Evolutionary conservation across 106 monocot species (phyloP).

Genomic region (Dendrobium chrysotoxum): DNA sequence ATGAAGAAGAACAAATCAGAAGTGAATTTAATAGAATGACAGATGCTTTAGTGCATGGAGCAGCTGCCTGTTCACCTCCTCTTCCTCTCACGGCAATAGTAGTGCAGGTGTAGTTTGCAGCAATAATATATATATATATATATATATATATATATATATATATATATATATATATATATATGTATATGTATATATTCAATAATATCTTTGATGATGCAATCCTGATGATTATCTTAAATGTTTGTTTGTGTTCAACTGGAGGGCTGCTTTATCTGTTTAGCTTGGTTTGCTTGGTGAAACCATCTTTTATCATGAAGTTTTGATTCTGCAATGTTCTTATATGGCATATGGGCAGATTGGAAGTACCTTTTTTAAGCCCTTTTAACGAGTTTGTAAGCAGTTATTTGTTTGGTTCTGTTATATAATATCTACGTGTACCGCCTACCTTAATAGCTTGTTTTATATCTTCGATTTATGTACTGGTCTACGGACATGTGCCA

Average conservation of each 20-base stretch:
- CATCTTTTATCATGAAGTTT: not conserved
- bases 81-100: constrained; percentile 74
- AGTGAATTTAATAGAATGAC: constrained; percentile 69
- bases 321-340: not conserved
- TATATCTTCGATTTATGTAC: too few species aligned
- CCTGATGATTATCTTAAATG: not conserved
- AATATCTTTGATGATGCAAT: not conserved
- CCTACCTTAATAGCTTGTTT: too few species aligned
- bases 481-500: too few species aligned
- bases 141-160: too few species aligned
- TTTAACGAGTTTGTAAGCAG: too few species aligned
- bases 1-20: constrained; percentile 52
- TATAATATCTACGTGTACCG: too few species aligned
- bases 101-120: constrained; percentile 54
- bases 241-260: not conserved
- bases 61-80: constrained; percentile 62
- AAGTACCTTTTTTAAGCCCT: too few species aligned
- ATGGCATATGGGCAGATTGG: too few species aligned
- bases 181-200: not conserved
- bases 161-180: not conserved
- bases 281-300: not conserved
- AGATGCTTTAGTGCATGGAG: constrained; percentile 40
- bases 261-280: not conserved
- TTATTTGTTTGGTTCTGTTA: too few species aligned
- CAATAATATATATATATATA: not conserved